Evolutionary conservation across 2,329 filamentous ascomycete species (phyloP), one percentile per base, ranked within the genome.

Genomic region (Emergomyces pasteurianus): DNA sequence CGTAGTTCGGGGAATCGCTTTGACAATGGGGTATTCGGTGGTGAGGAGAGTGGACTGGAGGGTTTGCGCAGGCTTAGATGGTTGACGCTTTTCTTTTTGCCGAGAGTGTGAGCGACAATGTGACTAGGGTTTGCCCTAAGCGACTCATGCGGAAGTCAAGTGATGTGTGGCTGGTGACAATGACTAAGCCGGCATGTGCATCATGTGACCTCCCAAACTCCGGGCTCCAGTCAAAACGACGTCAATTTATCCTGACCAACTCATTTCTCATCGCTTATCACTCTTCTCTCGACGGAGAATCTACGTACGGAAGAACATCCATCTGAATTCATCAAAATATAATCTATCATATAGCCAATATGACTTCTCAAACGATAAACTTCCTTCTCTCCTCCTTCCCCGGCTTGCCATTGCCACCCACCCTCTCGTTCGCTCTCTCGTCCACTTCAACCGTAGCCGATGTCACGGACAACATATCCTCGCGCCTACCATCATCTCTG

Each of bases 371-470:
- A 67, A 83, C 78, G 46, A 77, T 95, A 71, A 96, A 95, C 75
- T 80, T 97, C 64, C 83, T 97, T 62, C 79, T 99, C 63, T 87
- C 90, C 67, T 90, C 87, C 63, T 92, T 97, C 70, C 81, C 87
- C 8, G 92, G 92, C 64, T 82, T 95, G 21, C 86, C 87, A 54
- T 82, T 96, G 7, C 91, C 92, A 2, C 78, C 88, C n/a, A 95
- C 91, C 0, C 80, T 95, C 40, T 85, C 88, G 4, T 80, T 96
- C n/a, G 86, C 89, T 0, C 77, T 95, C 26, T 78, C 84, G 9
- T 77, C 83, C 31, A 79, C 84, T 38, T 84, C 87, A 8, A 83
- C 85, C 14, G 77, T 92, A 67, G 79, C 81, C 61, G 82, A 90
- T 65, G 79, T 97, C 21, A 84, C 85, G 66, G 74, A 82, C 58